Base-by-base conservation (phyloP, 78 protist genomes). In the Dictyostelium citrinum region DNA sequence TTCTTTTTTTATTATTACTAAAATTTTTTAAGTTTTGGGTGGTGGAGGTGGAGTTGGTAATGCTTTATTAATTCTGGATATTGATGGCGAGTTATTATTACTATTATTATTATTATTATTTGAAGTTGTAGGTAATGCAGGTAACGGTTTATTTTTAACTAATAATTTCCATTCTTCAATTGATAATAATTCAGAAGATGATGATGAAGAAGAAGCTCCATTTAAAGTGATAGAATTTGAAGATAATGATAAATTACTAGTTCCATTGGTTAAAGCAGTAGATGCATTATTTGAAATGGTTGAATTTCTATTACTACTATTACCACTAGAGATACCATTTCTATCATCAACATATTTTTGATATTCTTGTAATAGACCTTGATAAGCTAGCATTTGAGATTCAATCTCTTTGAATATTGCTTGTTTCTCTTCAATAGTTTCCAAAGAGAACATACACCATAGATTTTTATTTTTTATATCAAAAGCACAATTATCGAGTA, bases 131-230 rank as follows among this genome's bases (percentile, higher is more conserved):
- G 93, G 93, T 61, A 64, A 46, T 22, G 82, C 82, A 29, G 93
- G 93, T 46, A 88, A 27, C 22, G 93, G 93, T 58, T 88, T 88
- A 55, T 88, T 88, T 67, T 31, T 88, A 35, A 88, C 93, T 8
- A 79, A 20, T 46, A 45, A 22, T 37, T 77, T 78, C 93, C 93
- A 88, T 43, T 88, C 93, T 20, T 88, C 93, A 22, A 39, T 77
- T 11, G 29, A 27, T 17, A 49, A 51, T 5, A 43, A 17, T 22
- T 35, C 51, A 9, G 74, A 49, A 6, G 84, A 35, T 8, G 43
- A 58, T 20, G 74, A 55, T 8, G 58, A 43, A 22, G 84, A 49
- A 3, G 84, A 49, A 9, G 35, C 35, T 2, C 81, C 58, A 39
- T 22, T 16, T 8, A 35, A 37, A 10, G 12, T 20, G 10, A 37